Base-by-base conservation (phyloP, 1,284 basidiomycete genomes). In the Ceratobasidium sp. region DNA sequence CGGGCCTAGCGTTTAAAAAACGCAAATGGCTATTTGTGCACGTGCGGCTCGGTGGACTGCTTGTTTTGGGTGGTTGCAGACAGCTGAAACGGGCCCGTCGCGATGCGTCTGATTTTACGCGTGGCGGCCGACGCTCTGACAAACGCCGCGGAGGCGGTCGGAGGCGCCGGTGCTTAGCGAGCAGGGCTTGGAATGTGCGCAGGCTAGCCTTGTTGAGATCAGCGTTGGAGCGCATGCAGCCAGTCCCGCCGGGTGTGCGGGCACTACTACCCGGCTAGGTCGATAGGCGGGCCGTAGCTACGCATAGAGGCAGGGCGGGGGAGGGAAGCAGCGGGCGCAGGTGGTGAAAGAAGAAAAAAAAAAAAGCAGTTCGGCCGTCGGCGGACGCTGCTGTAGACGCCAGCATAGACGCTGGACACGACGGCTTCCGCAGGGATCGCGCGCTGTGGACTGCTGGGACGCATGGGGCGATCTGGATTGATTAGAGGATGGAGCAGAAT, bases 401-500 rank as follows among this genome's bases (percentile, higher is more conserved):
- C n/a, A n/a, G n/a, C n/a, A n/a, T n/a, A n/a, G n/a, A n/a, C n/a
- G n/a, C n/a, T n/a, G n/a, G n/a, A n/a, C n/a, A n/a, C n/a, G n/a
- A n/a, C n/a, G n/a, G n/a, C n/a, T n/a, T n/a, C n/a, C n/a, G n/a
- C n/a, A n/a, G n/a, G n/a, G n/a, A n/a, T n/a, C n/a, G n/a, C 10
- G 45, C 51, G 51, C 28, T 31, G 51, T 8, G 51, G 33, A 35
- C 58, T n/a, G 58, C 33, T n/a, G n/a, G n/a, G n/a, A n/a, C n/a
- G n/a, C n/a, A 60, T 60, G 58, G 61, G 37, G 39, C 23, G 61
- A 64, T 64, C 61, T 60, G 61, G 61, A 64, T 47, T 64, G 61
- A 64, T 64, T 64, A 39, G 61, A 31, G 39, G 61, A 64, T 47
- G 39, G 39, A 13, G 39, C 26, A 45, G 56, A 31, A 58, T 53